Base-by-base conservation (phyloP, 2,329 filamentous ascomycete species). In the Fusarium torreyae region DNA sequence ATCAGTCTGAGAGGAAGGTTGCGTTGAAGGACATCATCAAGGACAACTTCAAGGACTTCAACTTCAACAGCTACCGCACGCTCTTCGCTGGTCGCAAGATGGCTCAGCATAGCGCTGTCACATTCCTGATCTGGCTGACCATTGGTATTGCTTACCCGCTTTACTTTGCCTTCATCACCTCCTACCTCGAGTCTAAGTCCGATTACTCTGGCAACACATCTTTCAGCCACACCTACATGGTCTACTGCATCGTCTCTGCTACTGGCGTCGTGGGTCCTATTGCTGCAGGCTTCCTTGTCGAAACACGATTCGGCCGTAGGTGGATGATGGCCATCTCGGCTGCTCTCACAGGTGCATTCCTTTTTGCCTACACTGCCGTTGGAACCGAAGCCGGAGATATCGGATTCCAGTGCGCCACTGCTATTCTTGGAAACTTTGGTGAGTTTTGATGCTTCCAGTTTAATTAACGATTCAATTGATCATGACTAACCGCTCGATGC, bases 91-190 rank as follows among this genome's bases (percentile, higher is more conserved):
- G 83, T 0, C 81, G 78, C 34, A 84, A 83, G 51, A 77, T 87
- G 18, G 87, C 86, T 7, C 81, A 83, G 59, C 86, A 85, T 7
- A 89, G 87, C 0, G 76, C 78, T 5, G 74, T 88, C 39, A 85
- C 89, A 59, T 84, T 88, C 15, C 44, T 83, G 0, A 77, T 89
- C 15, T 89, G 88, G 88, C 84, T 83, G 1, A 82, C 88, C 34
- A 88, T 90, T 51, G 88, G 88, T 7, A 81, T 89, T 14, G 86
- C 83, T 0, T 89, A 85, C 52, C 76, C 87, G 0, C 78, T 89
- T 1, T 89, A 89, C 76, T 88, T 88, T 69, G 73, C 74, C 81
- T 88, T 78, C 39, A 73, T 78, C 13, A 74, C 76, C 1, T 74
- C 74, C 15, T 78, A 77, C 46, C 65, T 78, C 1, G 69, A 75